Percentiles rank a stretch among this genome's conserved stretches.
Conservation (phyloP, 1,139 yeast genomes). For the Citeromyces hawaiiensis region DNA sequence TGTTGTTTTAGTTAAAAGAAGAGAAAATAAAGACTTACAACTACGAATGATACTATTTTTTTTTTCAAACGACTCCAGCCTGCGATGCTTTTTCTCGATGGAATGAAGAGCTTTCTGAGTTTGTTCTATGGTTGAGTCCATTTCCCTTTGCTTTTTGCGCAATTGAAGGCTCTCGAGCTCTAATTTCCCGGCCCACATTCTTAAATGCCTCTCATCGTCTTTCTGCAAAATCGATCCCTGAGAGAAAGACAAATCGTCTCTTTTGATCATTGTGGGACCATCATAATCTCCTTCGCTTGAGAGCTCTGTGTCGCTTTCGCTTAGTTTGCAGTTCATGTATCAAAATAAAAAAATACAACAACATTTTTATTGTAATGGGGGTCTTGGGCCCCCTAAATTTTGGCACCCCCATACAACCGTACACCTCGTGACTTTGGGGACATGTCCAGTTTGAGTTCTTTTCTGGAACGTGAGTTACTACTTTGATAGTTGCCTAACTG, state of each 20-base stretch:
- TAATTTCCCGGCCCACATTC: neutral
- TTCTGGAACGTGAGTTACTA: slow-evolving; percentile 10
- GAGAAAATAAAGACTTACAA: neutral
- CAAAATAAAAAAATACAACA: neutral
- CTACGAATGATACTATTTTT: neutral
- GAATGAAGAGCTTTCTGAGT: neutral
- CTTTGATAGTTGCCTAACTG: slow-evolving; percentile 4
- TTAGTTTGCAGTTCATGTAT: neutral
- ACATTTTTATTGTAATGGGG: neutral
- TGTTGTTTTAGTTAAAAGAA: neutral
- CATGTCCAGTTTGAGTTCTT: slow-evolving; percentile 10
- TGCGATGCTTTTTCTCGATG: neutral
- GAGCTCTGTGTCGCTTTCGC: neutral
- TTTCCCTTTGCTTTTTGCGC: neutral
- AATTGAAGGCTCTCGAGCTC: neutral
- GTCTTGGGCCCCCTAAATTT: neutral
- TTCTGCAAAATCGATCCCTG: neutral
- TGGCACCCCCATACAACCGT: neutral
- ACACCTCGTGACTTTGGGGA: neutral
- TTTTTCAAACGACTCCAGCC: neutral
- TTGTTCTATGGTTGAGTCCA: neutral
- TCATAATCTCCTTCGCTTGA: neutral
- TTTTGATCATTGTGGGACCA: neutral
- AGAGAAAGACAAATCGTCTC: neutral
- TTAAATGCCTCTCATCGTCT: neutral